Evolutionary conservation across 441 rosid genomes (phyloP), one percentile per base, ranked within the genome.

Genomic region (Bruguiera hainesii): DNA sequence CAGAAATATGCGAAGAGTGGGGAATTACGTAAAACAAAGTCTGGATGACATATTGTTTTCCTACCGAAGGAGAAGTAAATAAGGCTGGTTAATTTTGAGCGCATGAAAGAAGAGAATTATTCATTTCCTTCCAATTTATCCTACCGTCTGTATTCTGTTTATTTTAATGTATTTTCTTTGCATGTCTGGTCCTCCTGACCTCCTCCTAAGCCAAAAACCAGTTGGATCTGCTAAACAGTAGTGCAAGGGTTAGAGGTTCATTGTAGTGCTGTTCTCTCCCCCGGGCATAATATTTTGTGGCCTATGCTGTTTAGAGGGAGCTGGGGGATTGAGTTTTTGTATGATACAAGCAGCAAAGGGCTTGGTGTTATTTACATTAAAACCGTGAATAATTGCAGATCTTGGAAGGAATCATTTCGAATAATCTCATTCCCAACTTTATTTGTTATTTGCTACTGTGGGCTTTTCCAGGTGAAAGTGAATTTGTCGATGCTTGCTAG

Each of bases 51-150:
- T 84, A 55, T 56, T 88, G 62, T 85, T 74, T 70, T 87, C 91
- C n/a, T 77, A 75, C 70, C 76, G 88, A 61, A 84, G 84, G 80
- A 80, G 86, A 60, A 90, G 90, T 2, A 88, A 89, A 78, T 92
- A 80, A 84, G 67, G 39, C 11, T 25, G 35, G 2, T 57, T 20
- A 7, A 21, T 58, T 33, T 3, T 42, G 55, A 21, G 8, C 33
- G 9, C 18, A 25, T 0, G 56, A 49, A 67, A 37, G 31, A 60
- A 63, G 58, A 56, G 1, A 60, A 55, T 37, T 20, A 20, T 55
- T 11, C 16, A 55, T 55, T 15, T 55, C 6, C 28, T 1, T 0
- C 29, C 58, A 23, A 55, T 23, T 55, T 26, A 55, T 10, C 58
- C 25, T 20, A 55, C 11, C 28, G 16, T 23, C 15, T 55, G 15